Base-by-base conservation (phyloP, 345 rosid genomes). In the Lepidium aucheri region DNA sequence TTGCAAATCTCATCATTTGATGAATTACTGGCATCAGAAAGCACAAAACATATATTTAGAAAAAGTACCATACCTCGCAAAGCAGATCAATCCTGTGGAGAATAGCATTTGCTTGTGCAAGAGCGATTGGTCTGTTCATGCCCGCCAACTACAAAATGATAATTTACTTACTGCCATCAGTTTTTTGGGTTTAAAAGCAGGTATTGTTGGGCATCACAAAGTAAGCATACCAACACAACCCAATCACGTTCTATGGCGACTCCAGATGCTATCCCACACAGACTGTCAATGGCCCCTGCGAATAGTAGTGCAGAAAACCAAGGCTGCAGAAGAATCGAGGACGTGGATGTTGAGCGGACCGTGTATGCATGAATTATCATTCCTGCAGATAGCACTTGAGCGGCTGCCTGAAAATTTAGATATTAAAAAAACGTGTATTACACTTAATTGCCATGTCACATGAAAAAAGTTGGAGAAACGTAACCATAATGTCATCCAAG, bases 201-300 rank as follows among this genome's bases (percentile, higher is more conserved):
- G 54, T 72, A 67, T 38, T 46, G 36, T 18, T 30, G 12, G 71
- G 34, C 50, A 55, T 17, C 45, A 66, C 34, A 32, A 50, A 35
- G 54, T 57, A 35, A 76, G 22, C 63, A 47, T 84, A 93, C 99
- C 96, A 86, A 84, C 53, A 94, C 97, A 68, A 90, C 87, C 98
- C 98, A 93, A 57, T 93, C 97, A 53, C 97, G 89, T 70, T 93
- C 98, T 79, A 84, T 77, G 53, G 96, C 89, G 44, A 93, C 96
- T 24, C 97, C 98, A 16, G 85, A 68, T 34, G 97, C 96, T 50
- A 90, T 78, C 35, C 97, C 98, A 50, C 89, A 82, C 47, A 93
- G 77, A 66, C 89, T 83, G 74, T 93, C 98, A 54, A 93, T 32
- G 49, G 97, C 89, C 46, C 95, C 97, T 2, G 89, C 82, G 63